A percentile compares a stretch with the other conserved stretches of the same genome.
Evolutionary conservation across 768 basidiomycete species (phyloP).

Genomic region (Fomitopsis serialis): DNA sequence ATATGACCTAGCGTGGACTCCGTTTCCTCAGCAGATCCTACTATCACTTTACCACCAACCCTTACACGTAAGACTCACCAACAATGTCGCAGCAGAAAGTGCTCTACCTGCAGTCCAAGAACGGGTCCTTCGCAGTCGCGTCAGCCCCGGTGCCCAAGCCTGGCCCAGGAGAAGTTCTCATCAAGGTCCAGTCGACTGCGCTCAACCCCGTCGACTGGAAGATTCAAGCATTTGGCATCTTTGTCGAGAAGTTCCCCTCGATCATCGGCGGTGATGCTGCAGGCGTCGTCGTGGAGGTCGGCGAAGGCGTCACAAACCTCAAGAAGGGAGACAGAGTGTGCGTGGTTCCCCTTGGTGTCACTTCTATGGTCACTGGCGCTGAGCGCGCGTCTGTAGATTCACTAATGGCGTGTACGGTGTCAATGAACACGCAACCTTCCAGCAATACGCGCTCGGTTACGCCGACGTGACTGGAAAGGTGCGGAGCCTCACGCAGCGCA

Average conservation of each 20-base stretch:
- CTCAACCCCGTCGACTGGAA: slow-evolving; percentile 35
- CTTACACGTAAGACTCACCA: too few species aligned
- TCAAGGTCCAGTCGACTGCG: slow-evolving; percentile 33
- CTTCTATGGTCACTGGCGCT: not conserved
- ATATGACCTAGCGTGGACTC: too few species aligned
- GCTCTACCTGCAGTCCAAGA: not conserved
- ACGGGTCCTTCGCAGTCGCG: not conserved
- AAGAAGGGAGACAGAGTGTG: slow-evolving; percentile 29
- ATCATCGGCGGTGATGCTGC: slow-evolving; percentile 18
- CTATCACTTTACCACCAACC: too few species aligned
- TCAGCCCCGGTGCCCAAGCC: not conserved
- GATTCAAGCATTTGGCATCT: slow-evolving; percentile 13
- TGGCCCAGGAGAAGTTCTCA: slow-evolving; percentile 31
- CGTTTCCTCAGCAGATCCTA: too few species aligned
- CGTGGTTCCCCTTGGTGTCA: slow-evolving; percentile 1
- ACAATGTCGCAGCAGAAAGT: not conserved
- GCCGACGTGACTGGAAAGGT: slow-evolving; percentile 21
- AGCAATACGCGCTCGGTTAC: slow-evolving; percentile 22
- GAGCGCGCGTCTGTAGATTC: too few species aligned
- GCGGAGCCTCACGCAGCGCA: not conserved
- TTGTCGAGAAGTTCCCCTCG: slow-evolving; percentile 16
- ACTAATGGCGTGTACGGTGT: too few species aligned
- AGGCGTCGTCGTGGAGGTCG: slow-evolving; percentile 23
- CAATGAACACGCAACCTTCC: slow-evolving; percentile 6
- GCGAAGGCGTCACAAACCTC: slow-evolving; percentile 28